phyloP scores from a whole-genome alignment of 179 eudicot species.

The Silene noctiflora region DNA sequence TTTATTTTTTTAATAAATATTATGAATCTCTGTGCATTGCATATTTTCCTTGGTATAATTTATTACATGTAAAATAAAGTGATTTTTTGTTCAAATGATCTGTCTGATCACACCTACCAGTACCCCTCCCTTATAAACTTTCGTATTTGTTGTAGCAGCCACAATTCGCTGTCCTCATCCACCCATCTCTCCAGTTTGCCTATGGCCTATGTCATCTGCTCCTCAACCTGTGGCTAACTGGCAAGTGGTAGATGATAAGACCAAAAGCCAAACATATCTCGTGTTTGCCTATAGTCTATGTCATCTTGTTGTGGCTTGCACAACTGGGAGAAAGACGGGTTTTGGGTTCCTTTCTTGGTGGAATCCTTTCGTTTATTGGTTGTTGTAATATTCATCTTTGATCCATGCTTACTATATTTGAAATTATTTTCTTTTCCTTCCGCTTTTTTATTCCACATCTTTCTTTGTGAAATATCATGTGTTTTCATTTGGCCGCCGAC shows the following conservation, averaged over 20 bases:
- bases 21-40: too few relatives aligned
- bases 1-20: too few relatives aligned
- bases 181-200: neutral
- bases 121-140: neutral
- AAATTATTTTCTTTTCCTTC: neutral
- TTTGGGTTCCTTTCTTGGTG: neutral
- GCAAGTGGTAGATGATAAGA: neutral
- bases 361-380: neutral
- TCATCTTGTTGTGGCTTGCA: neutral
- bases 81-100: neutral
- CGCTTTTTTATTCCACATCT: neutral
- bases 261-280: neutral
- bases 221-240: neutral
- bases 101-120: neutral
- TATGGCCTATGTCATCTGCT: neutral
- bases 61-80: too few relatives aligned
- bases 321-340: neutral
- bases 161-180: neutral
- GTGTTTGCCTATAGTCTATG: neutral
- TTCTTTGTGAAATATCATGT: too few relatives aligned
- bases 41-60: neutral
- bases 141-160: neutral
- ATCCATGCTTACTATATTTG: neutral
- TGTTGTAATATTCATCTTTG: neutral
- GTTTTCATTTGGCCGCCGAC: too few relatives aligned